Evolutionary conservation across 1,139 yeast species (phyloP).

Genomic region (Nakaseomyces kungkrabaensis): DNA sequence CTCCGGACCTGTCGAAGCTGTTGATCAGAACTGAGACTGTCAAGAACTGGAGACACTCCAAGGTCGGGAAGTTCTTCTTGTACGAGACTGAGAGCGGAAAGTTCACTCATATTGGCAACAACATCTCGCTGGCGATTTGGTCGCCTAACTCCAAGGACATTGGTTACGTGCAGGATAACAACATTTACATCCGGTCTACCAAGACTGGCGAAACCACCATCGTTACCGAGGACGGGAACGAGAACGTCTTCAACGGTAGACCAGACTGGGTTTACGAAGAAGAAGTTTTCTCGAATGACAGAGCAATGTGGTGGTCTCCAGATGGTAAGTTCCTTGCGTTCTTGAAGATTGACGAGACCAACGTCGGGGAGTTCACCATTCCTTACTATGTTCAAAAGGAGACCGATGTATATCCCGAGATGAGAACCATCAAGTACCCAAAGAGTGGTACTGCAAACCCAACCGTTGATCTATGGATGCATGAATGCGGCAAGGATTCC

Average conservation of each 20-base stretch:
- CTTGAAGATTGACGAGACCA: conserved; percentile 61
- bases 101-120: conserved; percentile 18
- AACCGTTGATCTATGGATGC: conserved; percentile 39
- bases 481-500: conserved; percentile 26
- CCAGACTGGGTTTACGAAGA: conserved; percentile 99
- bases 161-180: conserved; percentile 62
- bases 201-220: conserved; percentile 21
- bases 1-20: conserved; percentile 53
- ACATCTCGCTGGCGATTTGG: conserved; percentile 55
- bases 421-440: conserved; percentile 65
- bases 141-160: conserved; percentile 63
- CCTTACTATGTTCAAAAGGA: conserved; percentile 56
- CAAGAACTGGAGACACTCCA: conserved; percentile 78
- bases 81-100: conserved; percentile 32
- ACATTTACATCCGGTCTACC: conserved; percentile 45
- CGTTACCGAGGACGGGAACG: conserved; percentile 50
- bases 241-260: conserved; percentile 72
- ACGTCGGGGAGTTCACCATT: conserved; percentile 60
- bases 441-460: conserved; percentile 88
- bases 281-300: conserved; percentile 62
- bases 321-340: conserved; percentile 56
- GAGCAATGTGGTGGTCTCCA: conserved; percentile 86
- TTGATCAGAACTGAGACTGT: conserved; percentile 46
- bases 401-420: conserved; percentile 55
- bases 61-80: conserved; percentile 61